A percentile compares a stretch with the other conserved stretches of the same genome.
Evolutionary conservation across 306 rosid genomes (phyloP).

Genomic region (Astragalus glycyphyllos): DNA sequence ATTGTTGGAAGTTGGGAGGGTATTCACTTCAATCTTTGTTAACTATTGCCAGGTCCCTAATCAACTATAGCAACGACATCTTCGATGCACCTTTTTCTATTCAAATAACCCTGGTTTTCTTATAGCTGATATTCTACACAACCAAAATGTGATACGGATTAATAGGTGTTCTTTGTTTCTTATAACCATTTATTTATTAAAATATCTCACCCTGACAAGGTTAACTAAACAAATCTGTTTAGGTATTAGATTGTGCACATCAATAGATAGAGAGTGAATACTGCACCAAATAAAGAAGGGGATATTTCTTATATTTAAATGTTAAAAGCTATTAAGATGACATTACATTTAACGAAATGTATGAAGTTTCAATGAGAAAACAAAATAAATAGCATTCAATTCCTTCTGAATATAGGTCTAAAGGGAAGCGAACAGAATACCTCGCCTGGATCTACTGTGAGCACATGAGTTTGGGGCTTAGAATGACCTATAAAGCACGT

Average conservation of each 20-base stretch:
- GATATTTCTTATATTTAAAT: slow-evolving; percentile 1
- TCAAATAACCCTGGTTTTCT: no score
- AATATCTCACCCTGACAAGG: no score
- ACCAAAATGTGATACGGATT: no score
- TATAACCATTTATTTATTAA: no score
- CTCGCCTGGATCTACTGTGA: slow-evolving; percentile 89
- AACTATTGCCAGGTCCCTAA: no score
- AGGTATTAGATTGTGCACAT: not conserved
- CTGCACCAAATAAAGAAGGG: not conserved
- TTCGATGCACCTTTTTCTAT: no score
- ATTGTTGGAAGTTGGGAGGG: no score
- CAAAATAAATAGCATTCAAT: slow-evolving; percentile 7
- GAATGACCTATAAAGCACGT: slow-evolving; percentile 63
- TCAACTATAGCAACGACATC: no score
- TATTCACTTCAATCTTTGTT: no score
- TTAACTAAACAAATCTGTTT: no score
- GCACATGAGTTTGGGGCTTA: slow-evolving; percentile 75
- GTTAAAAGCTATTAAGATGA: not conserved
- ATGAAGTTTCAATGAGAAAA: not conserved
- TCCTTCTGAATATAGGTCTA: slow-evolving; percentile 1
- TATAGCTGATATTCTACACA: no score
- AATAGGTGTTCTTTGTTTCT: no score
- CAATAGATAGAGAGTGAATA: not conserved
- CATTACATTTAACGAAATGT: not conserved
- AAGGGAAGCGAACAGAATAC: slow-evolving; percentile 52